These are phyloP conservation scores for Plasmodium yoelii DNA, from an alignment of 169 alveolate genomes.

Conservation along the genomic window DNA sequence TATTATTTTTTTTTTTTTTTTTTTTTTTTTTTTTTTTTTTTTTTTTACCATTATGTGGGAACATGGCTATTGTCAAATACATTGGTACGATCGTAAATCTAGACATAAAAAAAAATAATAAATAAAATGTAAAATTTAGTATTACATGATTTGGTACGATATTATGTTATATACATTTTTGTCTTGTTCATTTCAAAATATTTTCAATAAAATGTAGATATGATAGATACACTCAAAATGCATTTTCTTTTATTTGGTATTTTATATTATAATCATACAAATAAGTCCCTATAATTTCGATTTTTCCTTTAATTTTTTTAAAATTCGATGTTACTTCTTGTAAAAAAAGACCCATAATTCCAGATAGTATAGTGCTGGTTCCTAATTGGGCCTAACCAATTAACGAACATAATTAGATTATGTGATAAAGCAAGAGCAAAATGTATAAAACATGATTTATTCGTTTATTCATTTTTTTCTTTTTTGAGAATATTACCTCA, in stretches of 20 bases:
- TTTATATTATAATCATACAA: constrained; percentile 10
- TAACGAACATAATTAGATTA: background rate
- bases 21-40: background rate
- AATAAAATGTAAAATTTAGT: no score
- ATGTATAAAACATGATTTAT: background rate
- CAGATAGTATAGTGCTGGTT: constrained; percentile 32
- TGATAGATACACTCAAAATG: no score
- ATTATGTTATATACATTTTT: background rate
- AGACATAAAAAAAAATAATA: background rate
- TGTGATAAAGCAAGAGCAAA: background rate
- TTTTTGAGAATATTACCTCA: constrained; percentile 3
- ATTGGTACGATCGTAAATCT: constrained; percentile 50
- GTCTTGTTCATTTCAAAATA: background rate
- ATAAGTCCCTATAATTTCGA: constrained; percentile 15
- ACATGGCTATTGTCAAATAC: constrained; percentile 38
- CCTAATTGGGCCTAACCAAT: constrained; percentile 32
- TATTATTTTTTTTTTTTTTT: no score
- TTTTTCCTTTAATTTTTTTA: constrained; percentile 5
- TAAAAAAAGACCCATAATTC: constrained; percentile 49
- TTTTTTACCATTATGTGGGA: constrained; percentile 55
- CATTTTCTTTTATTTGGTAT: background rate
- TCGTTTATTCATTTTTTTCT: background rate
- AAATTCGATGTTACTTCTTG: constrained; percentile 17
- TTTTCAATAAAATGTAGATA: background rate
- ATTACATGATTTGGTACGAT: no score